phyloP scores from a whole-genome alignment of 352 stramenopile species.

The Halophytophthora batemanensis region DNA sequence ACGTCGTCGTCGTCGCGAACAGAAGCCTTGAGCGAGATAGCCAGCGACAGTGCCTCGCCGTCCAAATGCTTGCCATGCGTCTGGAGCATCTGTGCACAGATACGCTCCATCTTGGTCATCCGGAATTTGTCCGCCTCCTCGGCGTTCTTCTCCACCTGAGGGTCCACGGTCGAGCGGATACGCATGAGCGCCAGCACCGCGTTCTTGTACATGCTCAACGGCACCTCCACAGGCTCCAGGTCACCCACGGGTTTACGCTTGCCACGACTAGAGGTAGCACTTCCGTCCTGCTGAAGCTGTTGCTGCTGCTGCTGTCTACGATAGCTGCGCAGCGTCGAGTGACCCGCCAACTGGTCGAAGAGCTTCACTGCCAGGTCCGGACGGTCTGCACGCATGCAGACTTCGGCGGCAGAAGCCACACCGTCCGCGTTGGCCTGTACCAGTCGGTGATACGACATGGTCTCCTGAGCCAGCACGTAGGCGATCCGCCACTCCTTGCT shows the following conservation, averaged over 20 bases:
- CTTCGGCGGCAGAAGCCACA: slow-evolving; percentile 63
- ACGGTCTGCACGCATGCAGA: slow-evolving; percentile 50
- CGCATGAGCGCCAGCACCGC: slow-evolving; percentile 53
- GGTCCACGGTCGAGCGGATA: slow-evolving; percentile 22
- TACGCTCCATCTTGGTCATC: slow-evolving; percentile 52
- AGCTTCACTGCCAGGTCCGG: slow-evolving; percentile 55
- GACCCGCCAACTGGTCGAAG: slow-evolving; percentile 43
- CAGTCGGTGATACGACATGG: slow-evolving; percentile 65
- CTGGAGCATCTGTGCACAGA: slow-evolving; percentile 73
- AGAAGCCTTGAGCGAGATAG: slow-evolving; percentile 76
- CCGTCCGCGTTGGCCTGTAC: slow-evolving; percentile 62
- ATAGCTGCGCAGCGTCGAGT: slow-evolving; percentile 41
- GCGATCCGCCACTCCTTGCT: slow-evolving; percentile 71
- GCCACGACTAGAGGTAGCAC: too few species aligned
- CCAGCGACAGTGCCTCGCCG: slow-evolving; percentile 67
- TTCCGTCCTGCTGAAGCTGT: too few species aligned
- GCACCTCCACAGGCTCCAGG: slow-evolving; percentile 28
- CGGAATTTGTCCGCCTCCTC: slow-evolving; percentile 11
- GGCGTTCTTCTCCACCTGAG: slow-evolving; percentile 9
- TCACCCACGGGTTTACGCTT: too few species aligned
- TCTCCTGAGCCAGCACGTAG: slow-evolving; percentile 68
- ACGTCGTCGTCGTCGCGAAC: slow-evolving; percentile 74
- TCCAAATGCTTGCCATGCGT: slow-evolving; percentile 44
- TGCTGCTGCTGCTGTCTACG: slow-evolving; percentile 18
- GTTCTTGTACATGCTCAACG: slow-evolving; percentile 70